Evolutionary conservation across 2,329 filamentous ascomycete species (phyloP), one percentile per base, ranked within the genome.

Genomic region (Aspergillus piperis): DNA sequence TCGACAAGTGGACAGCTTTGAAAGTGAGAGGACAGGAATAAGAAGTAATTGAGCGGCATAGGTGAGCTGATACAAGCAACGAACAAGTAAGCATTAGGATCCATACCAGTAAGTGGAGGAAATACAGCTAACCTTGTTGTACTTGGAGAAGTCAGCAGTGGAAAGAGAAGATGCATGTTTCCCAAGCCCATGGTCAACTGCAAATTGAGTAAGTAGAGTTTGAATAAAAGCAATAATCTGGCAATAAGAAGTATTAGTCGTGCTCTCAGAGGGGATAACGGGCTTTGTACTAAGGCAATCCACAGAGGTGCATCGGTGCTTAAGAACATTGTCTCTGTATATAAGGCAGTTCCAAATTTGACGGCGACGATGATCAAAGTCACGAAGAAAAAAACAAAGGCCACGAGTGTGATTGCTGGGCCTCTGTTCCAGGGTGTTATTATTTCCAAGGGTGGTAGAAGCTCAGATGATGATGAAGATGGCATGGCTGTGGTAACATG

Each of bases 161-260:
- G 52, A 53, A 27, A 64, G 47, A 7, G 13, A 19, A 21, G 49
- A 17, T 10, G 52, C 39, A 17, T 66, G 64, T 19, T 39, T 62
- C 49, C 64, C 62, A 32, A 64, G 38, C 49, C 64, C 62, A 64
- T 64, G 41, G 2, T 64, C 53, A 42, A 64, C 56, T 2, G 56
- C 58, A 39, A 62, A 61, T 27, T 66, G 60, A 17, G 62, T 57
- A 27, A 60, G 21, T 13, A 66, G 39, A 15, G 60, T 54, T 32
- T 63, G 64, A 27, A 64, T 17, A 25, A 61, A 58, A n/a, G 60
- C 56, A 19, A 64, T 49, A 36, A 61, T 10, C 57, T 56, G 17
- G 10, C 13, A 39, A 15, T 21, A 3, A 8, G n/a, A 38, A 5
- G 5, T 7, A 56, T 56, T 15, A 48, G 32, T 32, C 13, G 17